phyloP scores from a whole-genome alignment of 768 basidiomycete species.

The Paxillus rubicundulus region DNA sequence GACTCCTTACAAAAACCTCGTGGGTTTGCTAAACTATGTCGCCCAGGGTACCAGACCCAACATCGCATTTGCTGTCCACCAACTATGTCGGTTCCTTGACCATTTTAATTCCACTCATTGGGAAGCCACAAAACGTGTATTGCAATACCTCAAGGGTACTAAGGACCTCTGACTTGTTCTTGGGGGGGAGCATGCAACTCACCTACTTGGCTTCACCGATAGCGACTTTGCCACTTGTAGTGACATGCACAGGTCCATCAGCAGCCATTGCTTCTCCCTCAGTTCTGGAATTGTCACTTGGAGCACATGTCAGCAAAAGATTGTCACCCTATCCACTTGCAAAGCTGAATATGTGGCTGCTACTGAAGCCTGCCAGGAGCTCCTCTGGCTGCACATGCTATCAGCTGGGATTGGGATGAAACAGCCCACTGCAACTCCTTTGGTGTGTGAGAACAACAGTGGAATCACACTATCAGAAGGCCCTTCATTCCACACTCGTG shows the following conservation, averaged over 20 bases:
- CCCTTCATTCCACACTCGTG: slow-evolving; percentile 33
- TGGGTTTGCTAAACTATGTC: slow-evolving; percentile 27
- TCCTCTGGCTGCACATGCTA: slow-evolving; percentile 32
- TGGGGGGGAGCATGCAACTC: slow-evolving; percentile 5
- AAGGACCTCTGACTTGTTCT: background rate
- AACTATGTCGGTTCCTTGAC: slow-evolving; percentile 10
- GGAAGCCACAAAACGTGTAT: slow-evolving; percentile 15
- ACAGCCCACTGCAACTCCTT: background rate
- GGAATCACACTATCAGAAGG: slow-evolving; percentile 36
- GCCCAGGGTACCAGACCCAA: slow-evolving; percentile 8
- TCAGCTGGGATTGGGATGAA: slow-evolving; percentile 12
- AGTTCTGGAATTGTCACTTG: slow-evolving; percentile 29
- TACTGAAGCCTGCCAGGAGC: slow-evolving; percentile 32
- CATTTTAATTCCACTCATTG: slow-evolving; percentile 7
- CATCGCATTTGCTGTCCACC: slow-evolving; percentile 3
- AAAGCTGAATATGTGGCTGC: slow-evolving; percentile 46
- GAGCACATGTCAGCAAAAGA: slow-evolving; percentile 36
- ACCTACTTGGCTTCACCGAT: slow-evolving; percentile 21
- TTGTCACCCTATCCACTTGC: slow-evolving; percentile 37
- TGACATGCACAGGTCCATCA: slow-evolving; percentile 21
- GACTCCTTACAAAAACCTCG: slow-evolving; percentile 15
- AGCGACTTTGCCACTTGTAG: slow-evolving; percentile 24
- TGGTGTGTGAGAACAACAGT: slow-evolving; percentile 37
- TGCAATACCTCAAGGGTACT: slow-evolving; percentile 10
- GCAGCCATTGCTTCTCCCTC: slow-evolving; percentile 22